These are phyloP conservation scores for Halteria grandinella DNA, from an alignment of 73 alveolate species.

Conservation along the genomic window DNA sequence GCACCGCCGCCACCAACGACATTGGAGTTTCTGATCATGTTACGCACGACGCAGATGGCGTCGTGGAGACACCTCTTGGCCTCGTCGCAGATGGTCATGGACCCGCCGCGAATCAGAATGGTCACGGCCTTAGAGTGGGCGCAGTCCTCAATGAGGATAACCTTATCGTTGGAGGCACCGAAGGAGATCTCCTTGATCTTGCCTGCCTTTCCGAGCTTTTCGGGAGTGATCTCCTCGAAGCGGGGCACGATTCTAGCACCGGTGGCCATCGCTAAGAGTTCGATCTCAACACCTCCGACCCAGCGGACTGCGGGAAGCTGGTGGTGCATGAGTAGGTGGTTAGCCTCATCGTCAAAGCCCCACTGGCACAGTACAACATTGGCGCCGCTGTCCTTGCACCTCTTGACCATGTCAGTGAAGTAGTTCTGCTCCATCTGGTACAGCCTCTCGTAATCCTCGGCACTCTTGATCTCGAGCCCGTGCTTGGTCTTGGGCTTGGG, in stretches of 20 bases:
- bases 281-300: constrained; percentile 99
- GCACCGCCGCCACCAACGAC: constrained; percentile 99
- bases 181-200: constrained; percentile 90
- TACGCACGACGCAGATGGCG: constrained; percentile 99
- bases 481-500: constrained; percentile 99
- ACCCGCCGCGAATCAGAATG: constrained; percentile 82
- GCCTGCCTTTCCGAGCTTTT: constrained; percentile 96
- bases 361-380: constrained; percentile 96
- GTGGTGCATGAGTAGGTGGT: constrained; percentile 88
- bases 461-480: constrained; percentile 95
- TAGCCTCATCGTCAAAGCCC: constrained; percentile 99
- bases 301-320: constrained; percentile 88
- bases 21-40: constrained; percentile 92
- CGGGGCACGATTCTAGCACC: constrained; percentile 98
- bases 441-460: constrained; percentile 97
- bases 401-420: constrained; percentile 93
- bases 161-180: constrained; percentile 97
- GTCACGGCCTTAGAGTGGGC: constrained; percentile 89
- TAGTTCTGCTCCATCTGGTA: constrained; percentile 87
- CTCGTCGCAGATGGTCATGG: constrained; percentile 93
- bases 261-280: constrained; percentile 99
- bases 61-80: constrained; percentile 99
- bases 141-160: constrained; percentile 96
- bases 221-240: constrained; percentile 94
- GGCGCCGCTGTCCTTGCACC: constrained; percentile 95